Base-by-base conservation (phyloP, 805 yeast species). In the Candida fluviatilis region DNA sequence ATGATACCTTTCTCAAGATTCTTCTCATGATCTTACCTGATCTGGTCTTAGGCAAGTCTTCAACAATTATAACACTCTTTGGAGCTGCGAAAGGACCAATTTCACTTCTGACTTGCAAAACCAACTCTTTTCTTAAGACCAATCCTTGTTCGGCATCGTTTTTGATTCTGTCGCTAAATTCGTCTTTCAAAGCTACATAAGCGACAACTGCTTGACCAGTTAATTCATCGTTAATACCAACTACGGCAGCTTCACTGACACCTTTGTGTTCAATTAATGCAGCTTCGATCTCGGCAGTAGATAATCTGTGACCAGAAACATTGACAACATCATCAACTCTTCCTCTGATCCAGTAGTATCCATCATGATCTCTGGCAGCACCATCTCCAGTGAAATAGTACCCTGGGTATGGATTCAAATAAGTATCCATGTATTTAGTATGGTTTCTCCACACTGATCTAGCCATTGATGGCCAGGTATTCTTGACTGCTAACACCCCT, bases 61-160 rank as follows among this genome's bases (percentile, higher is more conserved):
- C 76, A 37, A 84, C 91, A 38, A 84, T 61, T 32, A 84, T 70
- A 45, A 84, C 81, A 34, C 78, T 61, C 64, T 84, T 84, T 48
- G 93, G 93, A 31, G 91, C 88, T 27, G 93, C 93, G 64, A 84
- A 84, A 39, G 93, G 91, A 23, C 93, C 93, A 55, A 84, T 84
- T 60, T 82, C 88, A 51, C 75, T 78, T 62, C 93, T 73, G 28
- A 84, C 91, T 19, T 83, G 81, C 51, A 83, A 55, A 32, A 83
- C 63, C 55, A 84, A 66, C 49, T 79, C 83, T 55, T 75, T 79
- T 63, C 80, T 81, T 45, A 76, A 69, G 3, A 73, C 75, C 31
- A 60, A 61, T 21, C 75, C 58, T 50, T 78, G 83, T 26, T 66
- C 76, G 46, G 52, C 64, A 32, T 58, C 53, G 34, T 56, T 57